Percentiles rank a stretch among this genome's conserved stretches.
Conservation (phyloP, 306 rosid genomes). For the Arachis stenosperma region DNA sequence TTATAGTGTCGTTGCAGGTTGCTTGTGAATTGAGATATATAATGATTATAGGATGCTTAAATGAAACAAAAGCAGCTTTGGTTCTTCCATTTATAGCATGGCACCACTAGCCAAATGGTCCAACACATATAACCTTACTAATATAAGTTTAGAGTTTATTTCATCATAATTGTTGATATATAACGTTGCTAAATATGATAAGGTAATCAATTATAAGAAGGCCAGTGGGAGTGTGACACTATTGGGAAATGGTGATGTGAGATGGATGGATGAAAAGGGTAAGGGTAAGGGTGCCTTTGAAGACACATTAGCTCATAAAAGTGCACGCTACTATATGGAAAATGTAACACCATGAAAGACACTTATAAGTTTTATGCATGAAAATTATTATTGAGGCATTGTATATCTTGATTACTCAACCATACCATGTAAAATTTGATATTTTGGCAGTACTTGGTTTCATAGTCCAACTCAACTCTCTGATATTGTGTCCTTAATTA, state of each 20-base stretch:
- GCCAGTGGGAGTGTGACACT: background rate
- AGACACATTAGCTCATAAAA: conserved; percentile 31
- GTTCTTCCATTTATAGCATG: background rate
- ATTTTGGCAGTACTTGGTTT: background rate
- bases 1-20: conserved; percentile 32
- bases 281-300: conserved; percentile 47
- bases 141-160: no score
- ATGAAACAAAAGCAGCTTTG: conserved; percentile 50
- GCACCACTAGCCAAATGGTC: conserved; percentile 29
- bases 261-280: conserved; percentile 6
- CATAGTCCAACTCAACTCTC: background rate
- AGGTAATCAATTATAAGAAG: background rate
- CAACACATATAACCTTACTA: conserved; percentile 5
- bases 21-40: conserved; percentile 48
- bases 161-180: background rate
- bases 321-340: conserved; percentile 27
- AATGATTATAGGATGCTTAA: conserved; percentile 53
- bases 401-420: background rate
- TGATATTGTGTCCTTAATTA: no score
- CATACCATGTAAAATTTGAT: background rate
- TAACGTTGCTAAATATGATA: conserved; percentile 24
- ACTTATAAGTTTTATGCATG: background rate
- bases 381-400: background rate
- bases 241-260: background rate
- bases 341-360: background rate